Conservation (phyloP, 192 early-diverging fungal genomes). For the Linnemannia zychae region DNA sequence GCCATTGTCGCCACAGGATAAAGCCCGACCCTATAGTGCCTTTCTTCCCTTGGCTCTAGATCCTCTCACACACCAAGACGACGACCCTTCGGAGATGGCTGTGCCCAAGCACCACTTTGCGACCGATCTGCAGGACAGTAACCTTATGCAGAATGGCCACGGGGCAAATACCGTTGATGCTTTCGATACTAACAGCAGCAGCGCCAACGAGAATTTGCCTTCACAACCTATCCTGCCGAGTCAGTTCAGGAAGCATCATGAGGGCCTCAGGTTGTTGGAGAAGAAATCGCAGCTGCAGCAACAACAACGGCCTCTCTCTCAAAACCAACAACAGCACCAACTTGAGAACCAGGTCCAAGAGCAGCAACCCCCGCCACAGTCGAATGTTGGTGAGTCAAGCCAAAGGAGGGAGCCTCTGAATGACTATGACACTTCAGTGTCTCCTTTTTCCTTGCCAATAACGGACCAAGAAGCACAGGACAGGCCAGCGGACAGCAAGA, state of each 20-base stretch:
- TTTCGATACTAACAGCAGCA: neutral
- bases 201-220: neutral
- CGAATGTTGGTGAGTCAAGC: neutral
- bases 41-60: neutral
- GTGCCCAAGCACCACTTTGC: neutral
- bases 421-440: neutral
- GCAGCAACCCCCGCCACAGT: neutral
- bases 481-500: neutral
- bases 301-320: neutral
- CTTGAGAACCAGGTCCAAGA: neutral
- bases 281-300: neutral
- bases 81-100: neutral
- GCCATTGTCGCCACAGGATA: constrained; percentile 25
- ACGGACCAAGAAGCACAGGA: neutral
- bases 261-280: constrained; percentile 2
- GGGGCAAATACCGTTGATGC: constrained; percentile 1
- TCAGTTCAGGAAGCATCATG: constrained; percentile 7
- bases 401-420: neutral
- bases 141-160: neutral
- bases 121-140: neutral
- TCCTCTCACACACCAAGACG: neutral
- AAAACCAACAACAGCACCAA: neutral
- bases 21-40: neutral
- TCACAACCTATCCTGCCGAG: constrained; percentile 18
- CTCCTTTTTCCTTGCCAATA: neutral